Evolutionary conservation across 441 rosid species (phyloP).

Genomic region (Gossypium laxum): DNA sequence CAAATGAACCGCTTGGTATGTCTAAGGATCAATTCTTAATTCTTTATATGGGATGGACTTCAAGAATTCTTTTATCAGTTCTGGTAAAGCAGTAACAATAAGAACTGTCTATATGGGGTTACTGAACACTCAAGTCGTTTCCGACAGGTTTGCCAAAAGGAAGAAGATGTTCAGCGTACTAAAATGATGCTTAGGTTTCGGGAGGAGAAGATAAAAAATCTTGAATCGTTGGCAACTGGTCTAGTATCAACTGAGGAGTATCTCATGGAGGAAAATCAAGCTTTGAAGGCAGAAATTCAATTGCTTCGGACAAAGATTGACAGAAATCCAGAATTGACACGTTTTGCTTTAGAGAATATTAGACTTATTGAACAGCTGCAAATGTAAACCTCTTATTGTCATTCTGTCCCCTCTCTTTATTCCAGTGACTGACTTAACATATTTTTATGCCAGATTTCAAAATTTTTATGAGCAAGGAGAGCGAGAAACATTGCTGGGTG

Average conservation of each 20-base stretch:
- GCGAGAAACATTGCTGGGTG: constrained; percentile 49
- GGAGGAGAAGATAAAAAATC: constrained; percentile 53
- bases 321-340: constrained; percentile 48
- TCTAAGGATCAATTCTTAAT: constrained; percentile 10
- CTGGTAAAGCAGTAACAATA: constrained; percentile 1
- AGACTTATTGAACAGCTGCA: constrained; percentile 60
- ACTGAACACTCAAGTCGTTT: constrained; percentile 21
- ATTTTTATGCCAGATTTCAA: constrained; percentile 45
- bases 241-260: constrained; percentile 40
- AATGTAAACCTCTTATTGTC: constrained; percentile 34
- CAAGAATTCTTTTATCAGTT: background rate
- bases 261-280: constrained; percentile 54
- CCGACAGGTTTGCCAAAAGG: constrained; percentile 49
- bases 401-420: constrained; percentile 7
- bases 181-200: constrained; percentile 47
- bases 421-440: constrained; percentile 12
- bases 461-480: constrained; percentile 58
- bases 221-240: constrained; percentile 40
- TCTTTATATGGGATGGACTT: constrained; percentile 12
- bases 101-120: constrained; percentile 3
- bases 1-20: constrained; percentile 47
- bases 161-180: constrained; percentile 52
- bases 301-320: constrained; percentile 49
- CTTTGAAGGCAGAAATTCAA: constrained; percentile 56
- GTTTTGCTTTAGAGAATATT: constrained; percentile 50